Conservation (phyloP, 2,329 filamentous ascomycete species). For the Fusarium annulatum region DNA sequence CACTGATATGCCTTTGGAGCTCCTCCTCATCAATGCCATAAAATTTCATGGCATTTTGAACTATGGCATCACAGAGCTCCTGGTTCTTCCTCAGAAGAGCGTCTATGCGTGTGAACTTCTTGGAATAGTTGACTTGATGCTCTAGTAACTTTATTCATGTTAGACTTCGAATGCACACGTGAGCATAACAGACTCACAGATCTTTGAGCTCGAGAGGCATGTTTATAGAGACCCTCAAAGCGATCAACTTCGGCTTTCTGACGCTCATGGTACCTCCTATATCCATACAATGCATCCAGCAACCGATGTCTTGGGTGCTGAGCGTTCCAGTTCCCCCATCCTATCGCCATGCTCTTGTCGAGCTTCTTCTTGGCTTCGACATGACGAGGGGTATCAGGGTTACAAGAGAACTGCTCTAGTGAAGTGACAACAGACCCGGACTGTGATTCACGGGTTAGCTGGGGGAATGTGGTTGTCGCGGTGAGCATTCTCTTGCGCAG, state of each 20-base stretch:
- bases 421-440: slow-evolving; percentile 39
- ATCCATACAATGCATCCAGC: slow-evolving; percentile 54
- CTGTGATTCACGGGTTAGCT: slow-evolving; percentile 25
- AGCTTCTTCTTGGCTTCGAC: slow-evolving; percentile 47
- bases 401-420: slow-evolving; percentile 37
- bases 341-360: slow-evolving; percentile 44
- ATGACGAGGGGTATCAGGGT: slow-evolving; percentile 43
- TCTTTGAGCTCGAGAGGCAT: slow-evolving; percentile 51
- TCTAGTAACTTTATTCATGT: slow-evolving; percentile 58
- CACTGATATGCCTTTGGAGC: slow-evolving; percentile 55
- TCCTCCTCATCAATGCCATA: slow-evolving; percentile 59
- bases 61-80: slow-evolving; percentile 58
- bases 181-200: neutral
- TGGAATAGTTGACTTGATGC: slow-evolving; percentile 66
- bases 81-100: slow-evolving; percentile 58
- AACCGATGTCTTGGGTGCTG: slow-evolving; percentile 55
- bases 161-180: accelerated
- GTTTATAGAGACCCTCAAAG: slow-evolving; percentile 51
- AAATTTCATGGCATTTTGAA: slow-evolving; percentile 57
- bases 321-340: slow-evolving; percentile 48
- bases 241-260: slow-evolving; percentile 53
- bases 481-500: neutral
- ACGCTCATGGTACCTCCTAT: slow-evolving; percentile 48
- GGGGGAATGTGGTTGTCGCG: neutral
- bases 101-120: slow-evolving; percentile 60